A percentile compares a stretch with the other conserved stretches of the same genome.
Conservation (phyloP, 495 filamentous ascomycete species). For the Tuber melanosporum region DNA sequence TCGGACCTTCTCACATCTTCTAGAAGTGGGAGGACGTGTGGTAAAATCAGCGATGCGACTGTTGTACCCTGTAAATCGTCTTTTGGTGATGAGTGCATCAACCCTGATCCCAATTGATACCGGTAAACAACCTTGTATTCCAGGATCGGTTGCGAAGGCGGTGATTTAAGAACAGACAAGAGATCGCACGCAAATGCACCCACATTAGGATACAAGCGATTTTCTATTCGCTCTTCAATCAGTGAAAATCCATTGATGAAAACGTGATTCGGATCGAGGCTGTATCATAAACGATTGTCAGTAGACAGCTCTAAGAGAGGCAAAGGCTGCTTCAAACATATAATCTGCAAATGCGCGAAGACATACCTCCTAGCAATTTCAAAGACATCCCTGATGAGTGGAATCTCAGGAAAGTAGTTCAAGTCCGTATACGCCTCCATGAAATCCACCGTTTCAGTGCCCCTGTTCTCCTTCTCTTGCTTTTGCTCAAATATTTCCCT, state of each 20-base stretch:
- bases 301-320: constrained; percentile 3
- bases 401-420: constrained; percentile 81
- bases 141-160: constrained; percentile 28
- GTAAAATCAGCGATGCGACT: constrained; percentile 75
- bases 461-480: constrained; percentile 64
- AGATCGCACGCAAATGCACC: constrained; percentile 42
- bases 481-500: constrained; percentile 60
- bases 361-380: constrained; percentile 62
- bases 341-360: constrained; percentile 11
- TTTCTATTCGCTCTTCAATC: constrained; percentile 33
- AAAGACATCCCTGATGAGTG: constrained; percentile 69
- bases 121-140: constrained; percentile 23
- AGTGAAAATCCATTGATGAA: constrained; percentile 36
- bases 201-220: constrained; percentile 38
- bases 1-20: constrained; percentile 53
- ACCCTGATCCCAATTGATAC: not conserved
- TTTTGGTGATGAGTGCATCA: not conserved
- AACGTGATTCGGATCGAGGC: constrained; percentile 27
- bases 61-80: constrained; percentile 13
- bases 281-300: constrained; percentile 15
- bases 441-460: constrained; percentile 67
- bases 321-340: not conserved
- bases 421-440: constrained; percentile 71
- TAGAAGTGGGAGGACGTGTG: constrained; percentile 65
- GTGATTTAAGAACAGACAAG: constrained; percentile 31